These are phyloP conservation scores for Ophiostoma himal-ulmi DNA, from an alignment of 2,329 filamentous ascomycete species.

Conservation along the genomic window DNA sequence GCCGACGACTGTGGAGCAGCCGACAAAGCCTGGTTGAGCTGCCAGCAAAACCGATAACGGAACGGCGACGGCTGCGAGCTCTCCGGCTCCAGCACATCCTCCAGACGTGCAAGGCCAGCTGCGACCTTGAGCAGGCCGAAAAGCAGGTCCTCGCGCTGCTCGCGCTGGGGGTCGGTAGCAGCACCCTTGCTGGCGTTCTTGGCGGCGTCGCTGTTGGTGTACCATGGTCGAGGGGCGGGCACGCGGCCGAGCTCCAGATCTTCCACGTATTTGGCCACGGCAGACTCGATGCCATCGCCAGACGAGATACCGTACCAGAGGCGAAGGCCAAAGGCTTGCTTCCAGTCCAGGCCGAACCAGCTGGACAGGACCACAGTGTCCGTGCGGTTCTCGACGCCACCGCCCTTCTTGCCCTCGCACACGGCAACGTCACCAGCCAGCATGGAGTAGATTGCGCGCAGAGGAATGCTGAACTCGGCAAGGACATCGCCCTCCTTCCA, in stretches of 20 bases:
- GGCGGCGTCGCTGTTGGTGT: slow-evolving; percentile 47
- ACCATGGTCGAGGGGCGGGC: slow-evolving; percentile 66
- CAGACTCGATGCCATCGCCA: slow-evolving; percentile 63
- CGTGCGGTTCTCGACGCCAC: slow-evolving; percentile 71
- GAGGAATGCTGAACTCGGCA: slow-evolving; percentile 77
- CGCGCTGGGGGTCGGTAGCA: slow-evolving; percentile 26
- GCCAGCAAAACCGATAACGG: slow-evolving; percentile 74
- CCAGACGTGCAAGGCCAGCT: slow-evolving; percentile 55
- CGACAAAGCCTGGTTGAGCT: slow-evolving; percentile 65
- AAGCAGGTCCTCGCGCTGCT: slow-evolving; percentile 66
- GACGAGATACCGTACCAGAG: slow-evolving; percentile 77
- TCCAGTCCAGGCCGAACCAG: slow-evolving; percentile 84
- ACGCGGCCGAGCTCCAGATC: slow-evolving; percentile 69
- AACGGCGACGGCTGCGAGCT: slow-evolving; percentile 70
- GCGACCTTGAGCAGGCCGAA: slow-evolving; percentile 85
- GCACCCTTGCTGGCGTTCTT: slow-evolving; percentile 25
- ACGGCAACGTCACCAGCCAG: slow-evolving; percentile 81
- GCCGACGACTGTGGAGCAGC: slow-evolving; percentile 36
- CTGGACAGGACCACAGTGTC: slow-evolving; percentile 76
- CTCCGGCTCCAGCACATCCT: slow-evolving; percentile 67
- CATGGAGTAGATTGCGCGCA: slow-evolving; percentile 84
- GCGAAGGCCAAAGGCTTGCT: slow-evolving; percentile 83
- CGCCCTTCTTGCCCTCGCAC: slow-evolving; percentile 68
- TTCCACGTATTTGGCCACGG: slow-evolving; percentile 65
- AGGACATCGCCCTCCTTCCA: slow-evolving; percentile 81